phyloP scores from a whole-genome alignment of 2,329 filamentous ascomycete species.

The Colletotrichum tanaceti region DNA sequence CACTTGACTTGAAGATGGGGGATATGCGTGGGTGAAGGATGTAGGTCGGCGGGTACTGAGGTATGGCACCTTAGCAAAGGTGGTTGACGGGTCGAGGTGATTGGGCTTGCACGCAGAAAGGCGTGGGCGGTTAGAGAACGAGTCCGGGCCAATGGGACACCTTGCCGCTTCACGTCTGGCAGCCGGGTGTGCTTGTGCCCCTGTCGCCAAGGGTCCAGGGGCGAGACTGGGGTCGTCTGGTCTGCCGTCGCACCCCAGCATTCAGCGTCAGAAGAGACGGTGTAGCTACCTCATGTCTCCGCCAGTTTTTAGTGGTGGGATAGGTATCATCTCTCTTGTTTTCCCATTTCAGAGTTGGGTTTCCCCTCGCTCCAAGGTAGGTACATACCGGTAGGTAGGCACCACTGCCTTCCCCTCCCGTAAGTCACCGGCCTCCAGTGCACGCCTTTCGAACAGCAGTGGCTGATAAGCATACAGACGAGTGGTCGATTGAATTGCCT shows the following conservation, averaged over 20 bases:
- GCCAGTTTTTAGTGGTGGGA: no score
- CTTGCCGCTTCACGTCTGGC: slow-evolving; percentile 45
- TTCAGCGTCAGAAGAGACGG: slow-evolving; percentile 1
- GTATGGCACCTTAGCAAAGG: background rate
- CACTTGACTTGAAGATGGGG: slow-evolving; percentile 34
- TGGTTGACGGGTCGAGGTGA: slow-evolving; percentile 43
- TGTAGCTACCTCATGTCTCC: slow-evolving; percentile 6
- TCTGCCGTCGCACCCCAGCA: slow-evolving; percentile 33
- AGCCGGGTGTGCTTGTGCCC: slow-evolving; percentile 26
- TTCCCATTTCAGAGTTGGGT: slow-evolving; percentile 5
- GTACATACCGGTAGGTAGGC: background rate
- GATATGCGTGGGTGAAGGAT: slow-evolving; percentile 33
- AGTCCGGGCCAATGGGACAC: slow-evolving; percentile 49
- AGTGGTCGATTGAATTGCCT: slow-evolving; percentile 30
- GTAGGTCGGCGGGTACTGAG: slow-evolving; percentile 33
- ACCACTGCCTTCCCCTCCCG: slow-evolving; percentile 23
- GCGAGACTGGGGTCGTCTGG: slow-evolving; percentile 36
- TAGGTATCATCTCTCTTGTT: slow-evolving; percentile 24
- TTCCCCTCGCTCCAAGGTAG: background rate
- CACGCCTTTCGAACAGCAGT: slow-evolving; percentile 29
- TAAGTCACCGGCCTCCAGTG: slow-evolving; percentile 26
- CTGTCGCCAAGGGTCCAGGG: slow-evolving; percentile 36
- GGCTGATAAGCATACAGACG: slow-evolving; percentile 11
- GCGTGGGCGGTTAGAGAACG: slow-evolving; percentile 55
- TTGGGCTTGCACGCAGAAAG: slow-evolving; percentile 42